phyloP scores from a whole-genome alignment of 306 rosid species.

The Citrullus colocynthis region DNA sequence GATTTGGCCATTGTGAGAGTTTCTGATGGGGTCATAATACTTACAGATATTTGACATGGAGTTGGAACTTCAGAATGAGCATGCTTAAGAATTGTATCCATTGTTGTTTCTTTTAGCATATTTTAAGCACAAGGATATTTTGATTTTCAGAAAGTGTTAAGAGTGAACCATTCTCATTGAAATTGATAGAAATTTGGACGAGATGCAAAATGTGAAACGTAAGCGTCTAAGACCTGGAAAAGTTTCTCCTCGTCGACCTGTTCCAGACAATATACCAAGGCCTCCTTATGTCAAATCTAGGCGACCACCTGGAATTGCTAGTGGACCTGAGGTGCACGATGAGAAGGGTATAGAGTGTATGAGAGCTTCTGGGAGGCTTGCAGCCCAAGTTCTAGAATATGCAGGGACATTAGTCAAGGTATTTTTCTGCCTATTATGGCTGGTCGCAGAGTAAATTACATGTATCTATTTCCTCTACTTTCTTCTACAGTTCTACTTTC shows the following conservation, averaged over 20 bases:
- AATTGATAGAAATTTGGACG: slow-evolving; percentile 47
- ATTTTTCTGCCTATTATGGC: slow-evolving; percentile 15
- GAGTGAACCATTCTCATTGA: background rate
- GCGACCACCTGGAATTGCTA: slow-evolving; percentile 51
- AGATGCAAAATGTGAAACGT: slow-evolving; percentile 33
- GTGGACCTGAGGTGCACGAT: slow-evolving; percentile 76
- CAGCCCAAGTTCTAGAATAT: slow-evolving; percentile 88
- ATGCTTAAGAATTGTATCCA: background rate
- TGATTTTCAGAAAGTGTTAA: slow-evolving; percentile 2
- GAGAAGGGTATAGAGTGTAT: slow-evolving; percentile 69
- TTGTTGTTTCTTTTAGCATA: background rate
- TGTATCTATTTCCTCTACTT: background rate
- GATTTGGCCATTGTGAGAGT: background rate
- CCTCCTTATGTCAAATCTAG: slow-evolving; percentile 72
- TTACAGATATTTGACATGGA: background rate
- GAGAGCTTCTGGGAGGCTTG: slow-evolving; percentile 93
- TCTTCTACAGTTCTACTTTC: background rate
- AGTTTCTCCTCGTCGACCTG: slow-evolving; percentile 60
- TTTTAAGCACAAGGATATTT: background rate
- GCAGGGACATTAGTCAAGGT: slow-evolving; percentile 94
- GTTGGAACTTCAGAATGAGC: background rate
- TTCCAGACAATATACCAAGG: slow-evolving; percentile 48
- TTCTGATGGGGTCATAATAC: background rate
- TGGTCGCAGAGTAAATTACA: background rate
- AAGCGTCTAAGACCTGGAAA: slow-evolving; percentile 68